These are phyloP conservation scores for Acacia melanoxylon DNA, from an alignment of 306 rosid genomes.

Conservation along the genomic window DNA sequence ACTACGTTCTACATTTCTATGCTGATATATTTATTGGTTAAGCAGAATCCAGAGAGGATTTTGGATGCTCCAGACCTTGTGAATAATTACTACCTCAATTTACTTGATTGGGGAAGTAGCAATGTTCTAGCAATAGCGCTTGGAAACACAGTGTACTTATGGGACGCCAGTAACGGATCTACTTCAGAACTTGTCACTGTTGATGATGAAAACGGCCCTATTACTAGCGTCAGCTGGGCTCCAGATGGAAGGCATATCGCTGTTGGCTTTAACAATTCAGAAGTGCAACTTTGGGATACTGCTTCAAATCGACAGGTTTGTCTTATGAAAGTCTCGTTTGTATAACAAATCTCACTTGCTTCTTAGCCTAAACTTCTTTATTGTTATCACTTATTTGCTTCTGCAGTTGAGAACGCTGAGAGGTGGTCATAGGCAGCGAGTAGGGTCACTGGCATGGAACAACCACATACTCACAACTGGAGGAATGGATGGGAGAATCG, in stretches of 20 bases:
- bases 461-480: constrained; percentile 60
- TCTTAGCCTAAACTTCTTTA: background rate
- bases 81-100: constrained; percentile 62
- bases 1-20: background rate
- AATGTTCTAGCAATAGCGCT: constrained; percentile 71
- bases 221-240: constrained; percentile 66
- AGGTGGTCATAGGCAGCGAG: constrained; percentile 53
- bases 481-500: constrained; percentile 60
- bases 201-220: constrained; percentile 59
- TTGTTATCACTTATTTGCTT: background rate
- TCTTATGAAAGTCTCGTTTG: background rate
- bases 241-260: constrained; percentile 67
- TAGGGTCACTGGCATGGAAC: constrained; percentile 66
- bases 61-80: constrained; percentile 70
- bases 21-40: background rate
- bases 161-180: constrained; percentile 56
- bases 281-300: constrained; percentile 69
- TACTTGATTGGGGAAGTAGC: constrained; percentile 65
- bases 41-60: constrained; percentile 61
- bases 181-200: constrained; percentile 57
- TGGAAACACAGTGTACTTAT: constrained; percentile 53
- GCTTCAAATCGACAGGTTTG: constrained; percentile 42
- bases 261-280: constrained; percentile 55
- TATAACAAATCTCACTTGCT: background rate
- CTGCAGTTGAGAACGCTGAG: constrained; percentile 55